Evolutionary conservation across 1,139 yeast species (phyloP).

Genomic region (Geotrichum siamense): DNA sequence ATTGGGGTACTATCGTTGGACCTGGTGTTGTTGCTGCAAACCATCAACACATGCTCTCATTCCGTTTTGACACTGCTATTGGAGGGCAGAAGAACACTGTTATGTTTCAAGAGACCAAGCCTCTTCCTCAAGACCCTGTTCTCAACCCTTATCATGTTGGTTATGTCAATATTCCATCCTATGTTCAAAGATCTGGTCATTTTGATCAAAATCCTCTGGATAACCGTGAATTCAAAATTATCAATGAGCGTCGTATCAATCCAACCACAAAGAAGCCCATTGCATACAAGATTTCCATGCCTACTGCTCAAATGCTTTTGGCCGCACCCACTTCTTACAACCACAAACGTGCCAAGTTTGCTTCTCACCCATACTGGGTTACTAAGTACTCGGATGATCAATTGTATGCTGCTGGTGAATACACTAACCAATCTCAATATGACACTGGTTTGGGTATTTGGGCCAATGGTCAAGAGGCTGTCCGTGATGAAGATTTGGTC

Average conservation of each 20-base stretch:
- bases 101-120: conserved; percentile 58
- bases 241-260: conserved; percentile 62
- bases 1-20: conserved; percentile 78
- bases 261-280: conserved; percentile 63
- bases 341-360: conserved; percentile 51
- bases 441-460: conserved; percentile 54
- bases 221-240: conserved; percentile 62
- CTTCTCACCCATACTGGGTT: conserved; percentile 59
- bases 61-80: conserved; percentile 79
- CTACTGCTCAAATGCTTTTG: conserved; percentile 62
- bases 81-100: conserved; percentile 77
- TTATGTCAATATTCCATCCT: conserved; percentile 54
- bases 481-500: conserved; percentile 64
- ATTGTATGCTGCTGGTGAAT: conserved; percentile 59
- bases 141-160: conserved; percentile 65
- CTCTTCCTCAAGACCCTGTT: conserved; percentile 47
- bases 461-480: conserved; percentile 51
- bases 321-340: conserved; percentile 51
- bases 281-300: conserved; percentile 65
- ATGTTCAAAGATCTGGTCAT: conserved; percentile 58
- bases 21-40: conserved; percentile 84
- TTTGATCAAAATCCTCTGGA: conserved; percentile 69
- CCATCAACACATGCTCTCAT: conserved; percentile 79
- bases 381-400: conserved; percentile 52
- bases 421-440: conserved; percentile 53